Conservation (phyloP, 2,329 filamentous ascomycete genomes). For the Chaetoscypha palmicola region DNA sequence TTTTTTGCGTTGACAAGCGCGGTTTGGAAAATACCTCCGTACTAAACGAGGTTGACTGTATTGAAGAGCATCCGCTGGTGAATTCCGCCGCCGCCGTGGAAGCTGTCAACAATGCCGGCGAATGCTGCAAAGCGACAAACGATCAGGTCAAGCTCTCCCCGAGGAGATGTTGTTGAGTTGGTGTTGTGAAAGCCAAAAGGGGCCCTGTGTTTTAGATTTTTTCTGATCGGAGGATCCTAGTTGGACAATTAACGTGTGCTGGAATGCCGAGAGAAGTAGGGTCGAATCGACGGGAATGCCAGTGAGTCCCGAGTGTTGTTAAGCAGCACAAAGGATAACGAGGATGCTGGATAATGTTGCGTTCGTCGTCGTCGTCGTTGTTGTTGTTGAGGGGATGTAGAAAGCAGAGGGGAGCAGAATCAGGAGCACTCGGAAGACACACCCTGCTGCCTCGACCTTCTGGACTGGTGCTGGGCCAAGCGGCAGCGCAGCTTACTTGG, state of each 20-base stretch:
- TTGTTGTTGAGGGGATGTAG: background rate
- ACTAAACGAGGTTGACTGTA: conserved; percentile 4
- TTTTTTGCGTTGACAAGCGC: conserved; percentile 10
- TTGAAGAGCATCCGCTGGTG: background rate
- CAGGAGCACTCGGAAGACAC: background rate
- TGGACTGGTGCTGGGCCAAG: background rate
- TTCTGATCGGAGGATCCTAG: background rate
- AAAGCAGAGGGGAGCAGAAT: background rate
- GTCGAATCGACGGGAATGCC: conserved; percentile 6
- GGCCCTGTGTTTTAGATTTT: conserved; percentile 8
- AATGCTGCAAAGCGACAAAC: background rate
- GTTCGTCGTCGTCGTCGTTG: conserved; percentile 5
- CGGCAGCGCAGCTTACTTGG: background rate
- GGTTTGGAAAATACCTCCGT: conserved; percentile 5
- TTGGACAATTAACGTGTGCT: background rate
- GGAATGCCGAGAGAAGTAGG: conserved; percentile 7
- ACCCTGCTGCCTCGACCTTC: background rate
- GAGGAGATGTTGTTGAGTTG: background rate
- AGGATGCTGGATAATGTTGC: background rate
- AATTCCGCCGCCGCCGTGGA: background rate
- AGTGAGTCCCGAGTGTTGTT: background rate
- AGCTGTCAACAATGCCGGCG: background rate
- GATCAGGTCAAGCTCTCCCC: background rate
- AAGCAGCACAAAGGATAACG: background rate
- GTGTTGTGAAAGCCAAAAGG: conserved; percentile 6